Percentiles rank a stretch among this genome's conserved stretches.
These are phyloP conservation scores for Globisporangium spinosum DNA, from an alignment of 352 stramenopile species.

Conservation along the genomic window DNA sequence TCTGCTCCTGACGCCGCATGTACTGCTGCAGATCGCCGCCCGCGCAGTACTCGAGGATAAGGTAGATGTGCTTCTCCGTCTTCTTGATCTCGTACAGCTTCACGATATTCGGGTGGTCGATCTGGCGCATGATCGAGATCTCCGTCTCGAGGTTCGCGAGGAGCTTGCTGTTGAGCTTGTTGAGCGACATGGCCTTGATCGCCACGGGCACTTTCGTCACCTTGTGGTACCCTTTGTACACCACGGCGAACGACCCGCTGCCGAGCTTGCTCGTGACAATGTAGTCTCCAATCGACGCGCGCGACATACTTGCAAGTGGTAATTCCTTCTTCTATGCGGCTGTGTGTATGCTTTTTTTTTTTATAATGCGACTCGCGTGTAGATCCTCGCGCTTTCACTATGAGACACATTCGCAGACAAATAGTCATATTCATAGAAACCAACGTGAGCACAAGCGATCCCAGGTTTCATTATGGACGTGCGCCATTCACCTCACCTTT, in stretches of 20 bases:
- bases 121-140: conserved; percentile 94
- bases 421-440: too few species aligned
- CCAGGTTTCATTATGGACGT: too few species aligned
- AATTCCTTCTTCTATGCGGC: conserved; percentile 1
- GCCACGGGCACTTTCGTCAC: conserved; percentile 75
- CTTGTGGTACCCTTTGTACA: conserved; percentile 83
- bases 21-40: conserved; percentile 95
- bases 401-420: too few species aligned
- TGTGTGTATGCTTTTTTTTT: neutral
- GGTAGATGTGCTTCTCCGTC: conserved; percentile 93
- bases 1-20: conserved; percentile 70
- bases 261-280: conserved; percentile 88
- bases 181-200: conserved; percentile 93
- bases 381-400: too few species aligned
- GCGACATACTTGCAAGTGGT: conserved; percentile 30
- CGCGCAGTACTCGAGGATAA: conserved; percentile 95
- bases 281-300: conserved; percentile 81
- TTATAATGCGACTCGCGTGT: too few species aligned
- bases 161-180: conserved; percentile 94
- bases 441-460: too few species aligned
- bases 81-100: conserved; percentile 96
- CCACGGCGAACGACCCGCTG: conserved; percentile 91
- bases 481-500: too few species aligned
- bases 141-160: conserved; percentile 95
- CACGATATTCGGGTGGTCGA: conserved; percentile 95